A percentile compares a stretch with the other conserved stretches of the same genome.
These are phyloP conservation scores for Sporothrix curviconia DNA, from an alignment of 2,329 filamentous ascomycete species.

Conservation along the genomic window DNA sequence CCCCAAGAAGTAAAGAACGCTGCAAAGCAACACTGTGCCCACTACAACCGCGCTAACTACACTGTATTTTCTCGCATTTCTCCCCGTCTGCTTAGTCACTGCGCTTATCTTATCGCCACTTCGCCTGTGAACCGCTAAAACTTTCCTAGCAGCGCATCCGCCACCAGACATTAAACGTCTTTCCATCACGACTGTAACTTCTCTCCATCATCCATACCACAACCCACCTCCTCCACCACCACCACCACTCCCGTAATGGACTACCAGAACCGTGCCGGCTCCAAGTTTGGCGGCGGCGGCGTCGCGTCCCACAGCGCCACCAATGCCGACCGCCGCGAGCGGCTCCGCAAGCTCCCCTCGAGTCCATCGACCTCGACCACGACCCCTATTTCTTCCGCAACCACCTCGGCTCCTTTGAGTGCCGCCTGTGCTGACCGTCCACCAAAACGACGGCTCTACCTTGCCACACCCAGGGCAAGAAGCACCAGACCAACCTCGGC, in stretches of 20 bases:
- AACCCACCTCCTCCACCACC: not conserved
- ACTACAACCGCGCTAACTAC: too few relatives aligned
- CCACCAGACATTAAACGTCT: not conserved
- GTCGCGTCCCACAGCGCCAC: constrained; percentile 89
- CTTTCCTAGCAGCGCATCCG: not conserved
- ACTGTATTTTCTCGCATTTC: too few relatives aligned
- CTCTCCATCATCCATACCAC: not conserved
- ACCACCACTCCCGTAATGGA: constrained; percentile 43
- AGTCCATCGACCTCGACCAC: constrained; percentile 98
- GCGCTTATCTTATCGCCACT: constrained; percentile 5
- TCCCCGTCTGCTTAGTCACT: not conserved
- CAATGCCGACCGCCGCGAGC: constrained; percentile 94
- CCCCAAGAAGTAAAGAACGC: too few relatives aligned
- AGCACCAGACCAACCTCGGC: constrained; percentile 98
- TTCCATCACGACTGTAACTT: not conserved
- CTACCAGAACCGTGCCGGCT: constrained; percentile 87
- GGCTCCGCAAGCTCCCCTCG: constrained; percentile 93
- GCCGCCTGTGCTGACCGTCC: constrained; percentile 93
- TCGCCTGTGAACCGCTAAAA: not conserved
- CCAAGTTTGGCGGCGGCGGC: constrained; percentile 95
- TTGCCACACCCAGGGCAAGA: constrained; percentile 96
- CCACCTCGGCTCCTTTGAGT: constrained; percentile 96
- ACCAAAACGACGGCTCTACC: constrained; percentile 98
- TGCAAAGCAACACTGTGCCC: too few relatives aligned
- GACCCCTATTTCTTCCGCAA: constrained; percentile 99